Conservation (phyloP, 306 rosid species). For the Nissolia schottii region DNA sequence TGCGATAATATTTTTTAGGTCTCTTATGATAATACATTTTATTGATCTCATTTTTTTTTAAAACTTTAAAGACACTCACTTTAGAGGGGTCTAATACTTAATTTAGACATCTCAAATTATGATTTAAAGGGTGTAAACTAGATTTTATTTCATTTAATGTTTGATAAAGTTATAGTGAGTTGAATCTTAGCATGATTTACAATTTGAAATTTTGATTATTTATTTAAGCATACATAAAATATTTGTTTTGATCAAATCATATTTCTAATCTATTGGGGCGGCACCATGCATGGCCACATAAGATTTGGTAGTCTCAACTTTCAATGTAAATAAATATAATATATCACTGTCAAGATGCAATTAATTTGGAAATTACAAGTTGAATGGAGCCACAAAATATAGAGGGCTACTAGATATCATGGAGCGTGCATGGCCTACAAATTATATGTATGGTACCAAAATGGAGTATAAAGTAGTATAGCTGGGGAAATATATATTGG, state of each 20-base stretch:
- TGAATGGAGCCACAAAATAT: background rate
- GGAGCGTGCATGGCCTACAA: conserved; percentile 11
- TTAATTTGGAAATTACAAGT: background rate
- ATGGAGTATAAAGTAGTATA: conserved; percentile 19
- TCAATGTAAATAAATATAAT: background rate
- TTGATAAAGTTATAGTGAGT: background rate
- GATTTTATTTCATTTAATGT: background rate
- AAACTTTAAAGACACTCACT: no score
- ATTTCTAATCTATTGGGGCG: no score
- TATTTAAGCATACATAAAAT: no score
- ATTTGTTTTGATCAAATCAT: no score
- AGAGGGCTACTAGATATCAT: background rate
- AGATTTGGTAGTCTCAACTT: background rate
- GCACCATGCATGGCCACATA: background rate
- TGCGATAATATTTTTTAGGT: no score
- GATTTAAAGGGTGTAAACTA: background rate
- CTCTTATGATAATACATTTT: no score
- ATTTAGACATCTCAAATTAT: background rate
- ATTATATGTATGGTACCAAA: background rate
- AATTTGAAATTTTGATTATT: no score
- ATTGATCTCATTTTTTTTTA: no score
- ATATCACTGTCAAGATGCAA: background rate
- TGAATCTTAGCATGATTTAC: no score
- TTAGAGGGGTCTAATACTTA: background rate
- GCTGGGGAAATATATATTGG: conserved; percentile 40